Evolutionary conservation across 176 grass and related monocot species (phyloP), one percentile per base, ranked within the genome.

Genomic region (Zizania latifolia): DNA sequence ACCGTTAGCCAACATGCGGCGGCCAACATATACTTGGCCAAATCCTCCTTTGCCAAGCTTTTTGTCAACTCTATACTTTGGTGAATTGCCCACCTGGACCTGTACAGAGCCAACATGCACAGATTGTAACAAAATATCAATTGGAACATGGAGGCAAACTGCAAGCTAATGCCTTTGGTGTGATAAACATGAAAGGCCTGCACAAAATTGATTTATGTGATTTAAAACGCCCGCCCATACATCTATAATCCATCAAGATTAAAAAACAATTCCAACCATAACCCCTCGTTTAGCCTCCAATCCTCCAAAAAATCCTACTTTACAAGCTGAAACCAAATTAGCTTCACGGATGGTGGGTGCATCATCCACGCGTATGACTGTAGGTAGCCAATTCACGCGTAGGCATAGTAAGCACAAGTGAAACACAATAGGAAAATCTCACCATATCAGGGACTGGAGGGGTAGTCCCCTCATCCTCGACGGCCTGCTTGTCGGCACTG

Each of bases 41-140:
- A 95, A 99, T 81, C 96, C 92, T 86, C 96, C 96, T 86, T 99
- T 99, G 4, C 96, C 96, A 34, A 99, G 92, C 65, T 79, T 95
- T 71, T 66, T 92, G 15, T 92, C 89, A 78, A 95, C 58, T 86
- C 50, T 99, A 85, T 99, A 99, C 40, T 72, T 86, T 9, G 96
- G 96, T 60, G 96, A 99, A 86, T 67, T 89, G 45, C 89, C 89
- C 48, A 99, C 83, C 79, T 95, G 92, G 57, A 99, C 89, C 96
- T 99, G 70, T 61, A 57, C 7, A 38, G 37, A 80, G 46, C n/a
- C 74, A 68, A 5, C 23, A 76, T 12, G 23, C 22, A 46, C n/a
- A 19, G 6, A 63, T 56, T 54, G 81, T 6, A 72, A 76, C 23
- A 19, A 51, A 55, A 51, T 43, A 67, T 59, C 29, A 57, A 56